These are phyloP conservation scores for Hyaloscypha hepaticicola DNA, from an alignment of 495 filamentous ascomycete species.

Conservation along the genomic window DNA sequence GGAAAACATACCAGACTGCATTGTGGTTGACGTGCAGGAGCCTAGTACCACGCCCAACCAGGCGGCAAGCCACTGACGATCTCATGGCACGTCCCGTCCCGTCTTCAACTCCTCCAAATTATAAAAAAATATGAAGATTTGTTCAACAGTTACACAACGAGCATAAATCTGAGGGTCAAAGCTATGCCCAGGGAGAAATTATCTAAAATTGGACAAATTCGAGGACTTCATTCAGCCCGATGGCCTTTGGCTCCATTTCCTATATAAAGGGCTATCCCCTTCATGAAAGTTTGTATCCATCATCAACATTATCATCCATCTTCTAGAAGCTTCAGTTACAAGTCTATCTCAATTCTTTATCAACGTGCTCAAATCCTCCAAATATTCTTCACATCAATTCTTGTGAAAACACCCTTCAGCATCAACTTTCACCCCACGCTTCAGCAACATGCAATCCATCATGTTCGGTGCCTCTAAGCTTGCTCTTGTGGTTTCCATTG, in stretches of 20 bases:
- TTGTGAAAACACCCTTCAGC: background rate
- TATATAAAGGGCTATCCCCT: constrained; percentile 3
- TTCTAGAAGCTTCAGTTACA: background rate
- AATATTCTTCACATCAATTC: background rate
- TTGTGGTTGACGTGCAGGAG: background rate
- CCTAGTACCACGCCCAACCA: background rate
- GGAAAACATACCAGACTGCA: background rate
- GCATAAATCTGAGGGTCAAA: background rate
- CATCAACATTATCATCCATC: background rate
- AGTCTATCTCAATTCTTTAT: too few relatives aligned
- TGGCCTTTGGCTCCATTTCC: background rate
- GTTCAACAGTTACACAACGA: background rate
- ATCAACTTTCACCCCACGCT: background rate
- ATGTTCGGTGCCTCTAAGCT: constrained; percentile 3
- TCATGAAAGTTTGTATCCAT: background rate
- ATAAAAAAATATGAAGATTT: background rate
- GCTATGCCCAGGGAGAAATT: background rate
- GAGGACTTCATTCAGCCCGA: background rate
- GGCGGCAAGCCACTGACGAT: background rate
- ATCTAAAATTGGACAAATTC: background rate
- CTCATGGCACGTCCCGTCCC: background rate
- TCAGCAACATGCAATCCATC: background rate
- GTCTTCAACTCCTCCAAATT: background rate
- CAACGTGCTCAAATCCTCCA: background rate
- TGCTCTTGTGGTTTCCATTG: background rate